phyloP scores from a whole-genome alignment of 176 grass and related monocot genomes.

The Oryza rufipogon region DNA sequence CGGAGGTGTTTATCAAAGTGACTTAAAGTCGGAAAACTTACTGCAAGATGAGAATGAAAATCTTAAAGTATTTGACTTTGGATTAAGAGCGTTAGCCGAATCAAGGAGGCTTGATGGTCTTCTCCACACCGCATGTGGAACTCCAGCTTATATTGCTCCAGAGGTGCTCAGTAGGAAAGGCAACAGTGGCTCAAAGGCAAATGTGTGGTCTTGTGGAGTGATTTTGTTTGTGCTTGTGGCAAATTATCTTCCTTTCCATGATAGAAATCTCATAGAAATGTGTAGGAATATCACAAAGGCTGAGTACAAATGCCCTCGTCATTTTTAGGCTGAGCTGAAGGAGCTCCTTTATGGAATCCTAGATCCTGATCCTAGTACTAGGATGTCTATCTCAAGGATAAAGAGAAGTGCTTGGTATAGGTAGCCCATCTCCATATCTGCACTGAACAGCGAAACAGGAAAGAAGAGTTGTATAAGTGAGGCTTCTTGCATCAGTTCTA shows the following conservation, averaged over 20 bases:
- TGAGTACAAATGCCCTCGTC: conserved; percentile 71
- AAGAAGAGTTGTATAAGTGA: conserved; percentile 15
- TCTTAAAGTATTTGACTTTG: conserved; percentile 86
- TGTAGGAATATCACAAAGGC: conserved; percentile 78
- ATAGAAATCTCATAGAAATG: conserved; percentile 79
- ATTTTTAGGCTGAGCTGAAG: conserved; percentile 63
- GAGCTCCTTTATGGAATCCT: conserved; percentile 77
- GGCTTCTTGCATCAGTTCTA: not conserved
- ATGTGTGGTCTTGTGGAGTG: conserved; percentile 90
- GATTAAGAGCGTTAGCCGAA: conserved; percentile 68
- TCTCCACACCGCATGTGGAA: conserved; percentile 79
- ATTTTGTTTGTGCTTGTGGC: conserved; percentile 81
- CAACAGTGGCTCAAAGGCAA: conserved; percentile 71
- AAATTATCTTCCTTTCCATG: conserved; percentile 82
- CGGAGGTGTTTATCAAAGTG: conserved; percentile 64
- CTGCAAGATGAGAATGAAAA: conserved; percentile 67
- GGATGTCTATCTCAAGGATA: conserved; percentile 72
- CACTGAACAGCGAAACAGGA: not conserved
- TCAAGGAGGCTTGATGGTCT: conserved; percentile 74
- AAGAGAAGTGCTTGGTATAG: conserved; percentile 73
- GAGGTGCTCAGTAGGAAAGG: conserved; percentile 76
- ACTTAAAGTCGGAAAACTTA: conserved; percentile 83
- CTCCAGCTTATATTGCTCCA: conserved; percentile 83
- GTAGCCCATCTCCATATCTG: conserved; percentile 39
- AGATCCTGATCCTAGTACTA: conserved; percentile 70